These are phyloP conservation scores for Salix caprea DNA, from an alignment of 345 rosid genomes.

Conservation along the genomic window DNA sequence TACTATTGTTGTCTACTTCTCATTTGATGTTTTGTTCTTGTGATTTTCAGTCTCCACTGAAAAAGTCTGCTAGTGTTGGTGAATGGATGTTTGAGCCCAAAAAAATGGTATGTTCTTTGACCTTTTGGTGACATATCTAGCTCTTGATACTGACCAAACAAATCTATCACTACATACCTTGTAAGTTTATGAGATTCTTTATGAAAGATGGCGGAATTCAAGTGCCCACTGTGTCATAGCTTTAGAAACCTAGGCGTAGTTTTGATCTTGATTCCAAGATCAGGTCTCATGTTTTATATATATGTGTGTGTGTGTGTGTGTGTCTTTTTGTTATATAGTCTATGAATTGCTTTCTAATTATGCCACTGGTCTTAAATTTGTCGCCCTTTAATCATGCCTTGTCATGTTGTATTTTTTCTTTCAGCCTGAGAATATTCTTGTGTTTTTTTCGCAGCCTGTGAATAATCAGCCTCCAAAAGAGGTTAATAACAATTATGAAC, in stretches of 20 bases:
- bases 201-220: not conserved
- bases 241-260: not conserved
- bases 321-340: not conserved
- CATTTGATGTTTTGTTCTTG: conserved; percentile 17
- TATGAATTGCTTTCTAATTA: not conserved
- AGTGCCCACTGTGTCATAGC: not conserved
- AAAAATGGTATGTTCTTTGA: conserved; percentile 45
- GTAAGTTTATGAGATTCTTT: not conserved
- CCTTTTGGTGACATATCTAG: not conserved
- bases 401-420: not conserved
- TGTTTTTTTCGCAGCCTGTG: conserved; percentile 43
- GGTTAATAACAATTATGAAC: conserved; percentile 31
- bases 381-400: not conserved
- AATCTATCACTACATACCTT: not conserved
- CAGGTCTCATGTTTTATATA: not conserved
- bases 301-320: too few relatives aligned
- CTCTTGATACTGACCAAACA: not conserved
- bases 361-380: not conserved
- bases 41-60: conserved; percentile 71
- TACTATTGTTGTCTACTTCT: conserved; percentile 12
- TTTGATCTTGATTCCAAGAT: not conserved
- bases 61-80: conserved; percentile 95
- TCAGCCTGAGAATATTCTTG: not conserved
- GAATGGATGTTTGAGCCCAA: conserved; percentile 78
- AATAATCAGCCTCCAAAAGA: conserved; percentile 57